Percentiles rank a stretch among this genome's conserved stretches.
phyloP scores from a whole-genome alignment of 208 protist species.

The Borovskyia barvae region DNA sequence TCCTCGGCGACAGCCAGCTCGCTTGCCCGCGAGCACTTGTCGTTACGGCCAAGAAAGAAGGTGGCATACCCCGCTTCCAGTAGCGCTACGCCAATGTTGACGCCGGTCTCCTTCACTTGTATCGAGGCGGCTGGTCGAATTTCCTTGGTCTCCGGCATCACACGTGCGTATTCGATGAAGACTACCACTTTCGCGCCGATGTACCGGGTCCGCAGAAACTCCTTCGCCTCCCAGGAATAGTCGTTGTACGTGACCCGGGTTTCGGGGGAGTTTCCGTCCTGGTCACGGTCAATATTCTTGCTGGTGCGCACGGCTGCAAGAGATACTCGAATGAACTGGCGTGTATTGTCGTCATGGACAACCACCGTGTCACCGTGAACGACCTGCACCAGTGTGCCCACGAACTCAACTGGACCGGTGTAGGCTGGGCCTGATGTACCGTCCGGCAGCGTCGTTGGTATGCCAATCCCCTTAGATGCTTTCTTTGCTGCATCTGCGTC shows the following conservation, averaged over 20 bases:
- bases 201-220: slow-evolving; percentile 79
- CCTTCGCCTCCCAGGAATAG: slow-evolving; percentile 86
- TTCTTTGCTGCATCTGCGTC: slow-evolving; percentile 5
- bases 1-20: slow-evolving; percentile 66
- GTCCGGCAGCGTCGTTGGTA: slow-evolving; percentile 48
- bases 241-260: slow-evolving; percentile 83
- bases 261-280: slow-evolving; percentile 77
- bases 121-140: slow-evolving; percentile 68
- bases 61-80: slow-evolving; percentile 78
- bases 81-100: slow-evolving; percentile 69
- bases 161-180: slow-evolving; percentile 73
- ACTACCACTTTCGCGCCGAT: slow-evolving; percentile 79
- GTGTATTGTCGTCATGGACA: slow-evolving; percentile 52
- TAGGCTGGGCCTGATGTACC: slow-evolving; percentile 46
- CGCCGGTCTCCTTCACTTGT: slow-evolving; percentile 49
- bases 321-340: slow-evolving; percentile 58
- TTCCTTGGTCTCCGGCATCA: slow-evolving; percentile 83
- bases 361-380: slow-evolving; percentile 83
- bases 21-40: slow-evolving; percentile 59
- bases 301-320: slow-evolving; percentile 78
- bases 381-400: slow-evolving; percentile 71
- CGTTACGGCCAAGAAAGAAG: slow-evolving; percentile 79
- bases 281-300: slow-evolving; percentile 80
- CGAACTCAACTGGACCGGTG: slow-evolving; percentile 62
- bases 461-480: slow-evolving; percentile 24